Percentiles rank a stretch among this genome's conserved stretches.
These are phyloP conservation scores for Ogataea hybrid DNA, from an alignment of 1,139 yeast genomes.

Conservation along the genomic window DNA sequence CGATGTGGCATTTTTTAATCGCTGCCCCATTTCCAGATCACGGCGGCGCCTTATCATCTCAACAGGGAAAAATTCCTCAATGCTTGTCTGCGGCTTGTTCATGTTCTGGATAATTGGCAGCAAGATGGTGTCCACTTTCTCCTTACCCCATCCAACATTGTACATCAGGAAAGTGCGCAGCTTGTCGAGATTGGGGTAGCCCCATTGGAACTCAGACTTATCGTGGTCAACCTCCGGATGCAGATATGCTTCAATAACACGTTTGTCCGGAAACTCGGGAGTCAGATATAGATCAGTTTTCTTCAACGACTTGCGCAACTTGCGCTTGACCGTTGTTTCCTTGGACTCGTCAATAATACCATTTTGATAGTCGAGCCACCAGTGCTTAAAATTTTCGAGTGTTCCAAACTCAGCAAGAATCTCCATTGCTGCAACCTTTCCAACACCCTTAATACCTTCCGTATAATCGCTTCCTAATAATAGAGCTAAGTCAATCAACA, in stretches of 20 bases:
- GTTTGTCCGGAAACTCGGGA: constrained; percentile 64
- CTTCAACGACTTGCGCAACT: constrained; percentile 54
- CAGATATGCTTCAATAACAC: constrained; percentile 70
- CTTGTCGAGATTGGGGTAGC: constrained; percentile 79
- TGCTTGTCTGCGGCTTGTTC: constrained; percentile 57
- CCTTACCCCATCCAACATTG: constrained; percentile 81
- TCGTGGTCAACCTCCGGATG: constrained; percentile 85
- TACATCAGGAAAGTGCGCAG: constrained; percentile 66
- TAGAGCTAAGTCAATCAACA: constrained; percentile 75
- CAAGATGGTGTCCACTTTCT: constrained; percentile 75
- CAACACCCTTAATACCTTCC: constrained; percentile 85
- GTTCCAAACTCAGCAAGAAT: constrained; percentile 79
- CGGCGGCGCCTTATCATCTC: constrained; percentile 44
- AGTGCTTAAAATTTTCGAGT: constrained; percentile 44
- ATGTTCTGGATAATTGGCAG: constrained; percentile 85
- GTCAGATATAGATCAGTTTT: constrained; percentile 61
- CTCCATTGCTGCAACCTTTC: constrained; percentile 92
- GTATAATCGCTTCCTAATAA: constrained; percentile 93
- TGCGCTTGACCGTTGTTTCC: constrained; percentile 40
- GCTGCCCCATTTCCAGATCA: constrained; percentile 52
- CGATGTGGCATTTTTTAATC: constrained; percentile 57
- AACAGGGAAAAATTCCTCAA: constrained; percentile 56
- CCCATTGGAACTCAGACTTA: constrained; percentile 81
- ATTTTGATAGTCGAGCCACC: constrained; percentile 53
- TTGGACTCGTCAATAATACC: constrained; percentile 36